Conservation (phyloP, 192 early-diverging fungal species). For the Backusella psychrophila region DNA sequence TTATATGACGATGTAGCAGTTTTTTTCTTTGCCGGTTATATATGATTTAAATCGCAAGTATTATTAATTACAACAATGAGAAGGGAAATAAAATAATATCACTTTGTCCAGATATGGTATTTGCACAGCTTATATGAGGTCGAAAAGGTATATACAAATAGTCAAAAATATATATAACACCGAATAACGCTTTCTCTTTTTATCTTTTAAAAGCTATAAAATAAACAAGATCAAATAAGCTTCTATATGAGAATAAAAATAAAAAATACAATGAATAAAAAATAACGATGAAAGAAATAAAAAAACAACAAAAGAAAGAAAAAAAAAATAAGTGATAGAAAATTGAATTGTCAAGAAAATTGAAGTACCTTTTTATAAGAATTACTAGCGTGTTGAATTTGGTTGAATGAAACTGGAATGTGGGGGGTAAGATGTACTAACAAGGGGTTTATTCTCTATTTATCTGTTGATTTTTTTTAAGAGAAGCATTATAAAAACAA, state of each 20-base stretch:
- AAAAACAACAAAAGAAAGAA: not conserved
- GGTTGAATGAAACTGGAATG: constrained; percentile 9
- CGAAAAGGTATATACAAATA: not conserved
- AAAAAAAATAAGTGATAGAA: not conserved
- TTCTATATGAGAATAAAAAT: not conserved
- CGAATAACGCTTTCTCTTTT: not conserved
- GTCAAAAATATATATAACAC: not conserved
- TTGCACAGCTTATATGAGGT: not conserved
- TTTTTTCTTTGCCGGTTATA: constrained; percentile 1
- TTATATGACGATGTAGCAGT: not conserved
- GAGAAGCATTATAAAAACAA: not conserved
- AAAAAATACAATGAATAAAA: not conserved
- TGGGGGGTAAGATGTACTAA: not conserved
- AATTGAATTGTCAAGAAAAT: constrained; percentile 4
- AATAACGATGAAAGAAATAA: not conserved
- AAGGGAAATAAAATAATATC: not conserved
- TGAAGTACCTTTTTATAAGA: constrained; percentile 1
- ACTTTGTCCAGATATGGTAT: not conserved
- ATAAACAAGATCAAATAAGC: not conserved
- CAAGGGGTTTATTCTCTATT: constrained; percentile 9
- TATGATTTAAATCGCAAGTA: not conserved
- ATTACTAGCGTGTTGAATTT: not conserved
- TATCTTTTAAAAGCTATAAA: not conserved
- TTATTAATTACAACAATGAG: not conserved
- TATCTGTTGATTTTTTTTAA: not conserved